phyloP scores from a whole-genome alignment of 306 rosid genomes.

The Castanea mollissima region DNA sequence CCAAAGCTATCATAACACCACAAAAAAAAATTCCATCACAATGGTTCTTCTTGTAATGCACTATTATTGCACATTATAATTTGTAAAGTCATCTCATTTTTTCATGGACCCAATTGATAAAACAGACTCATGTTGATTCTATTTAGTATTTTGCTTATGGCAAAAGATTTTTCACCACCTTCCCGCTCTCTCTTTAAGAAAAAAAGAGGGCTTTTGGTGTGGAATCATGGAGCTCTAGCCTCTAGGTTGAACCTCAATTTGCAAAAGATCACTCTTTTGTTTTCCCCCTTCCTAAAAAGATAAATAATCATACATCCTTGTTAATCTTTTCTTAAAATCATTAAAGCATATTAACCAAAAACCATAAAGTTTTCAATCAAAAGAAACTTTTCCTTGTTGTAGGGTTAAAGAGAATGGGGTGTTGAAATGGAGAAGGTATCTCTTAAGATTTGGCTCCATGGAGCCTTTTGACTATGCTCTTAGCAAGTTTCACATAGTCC shows the following conservation, averaged over 20 bases:
- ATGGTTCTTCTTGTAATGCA: background rate
- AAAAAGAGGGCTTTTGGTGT: too few relatives aligned
- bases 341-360: background rate
- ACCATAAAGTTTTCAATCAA: slow-evolving; percentile 2
- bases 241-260: background rate
- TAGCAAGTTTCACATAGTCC: slow-evolving; percentile 7
- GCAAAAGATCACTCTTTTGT: background rate
- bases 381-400: slow-evolving; percentile 5
- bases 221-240: too few relatives aligned
- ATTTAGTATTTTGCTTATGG: background rate
- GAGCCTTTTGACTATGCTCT: background rate
- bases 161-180: background rate
- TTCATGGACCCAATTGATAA: background rate
- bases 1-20: background rate
- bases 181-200: too few relatives aligned
- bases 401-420: background rate
- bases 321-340: slow-evolving; percentile 10
- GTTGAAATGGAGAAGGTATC: too few relatives aligned
- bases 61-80: too few relatives aligned
- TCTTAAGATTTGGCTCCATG: background rate
- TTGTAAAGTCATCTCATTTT: background rate
- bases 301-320: slow-evolving; percentile 2
- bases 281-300: slow-evolving; percentile 1
- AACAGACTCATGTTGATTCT: background rate
- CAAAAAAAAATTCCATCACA: background rate